Conservation (phyloP, 2,329 filamentous ascomycete species). For the Neopestalotiopsis clavispora region DNA sequence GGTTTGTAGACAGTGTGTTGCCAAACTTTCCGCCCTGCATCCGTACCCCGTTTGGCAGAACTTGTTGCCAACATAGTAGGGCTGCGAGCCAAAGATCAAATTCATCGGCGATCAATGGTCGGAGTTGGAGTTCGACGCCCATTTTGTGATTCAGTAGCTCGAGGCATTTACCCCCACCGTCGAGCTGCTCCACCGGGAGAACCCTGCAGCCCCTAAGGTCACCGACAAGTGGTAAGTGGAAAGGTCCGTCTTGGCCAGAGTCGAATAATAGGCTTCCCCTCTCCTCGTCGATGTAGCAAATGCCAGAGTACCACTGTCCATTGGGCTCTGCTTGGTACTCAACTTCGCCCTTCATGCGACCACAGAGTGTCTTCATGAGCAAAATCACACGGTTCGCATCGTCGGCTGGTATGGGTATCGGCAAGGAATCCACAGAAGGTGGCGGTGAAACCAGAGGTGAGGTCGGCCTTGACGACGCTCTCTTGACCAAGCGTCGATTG, state of each 20-base stretch:
- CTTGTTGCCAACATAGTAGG: slow-evolving; percentile 80
- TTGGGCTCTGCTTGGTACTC: slow-evolving; percentile 70
- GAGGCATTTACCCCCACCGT: slow-evolving; percentile 52
- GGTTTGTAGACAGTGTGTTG: slow-evolving; percentile 39
- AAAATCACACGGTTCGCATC: slow-evolving; percentile 75
- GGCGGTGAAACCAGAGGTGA: slow-evolving; percentile 60
- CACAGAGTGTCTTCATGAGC: slow-evolving; percentile 78
- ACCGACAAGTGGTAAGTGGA: slow-evolving; percentile 70
- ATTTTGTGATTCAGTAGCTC: slow-evolving; percentile 60
- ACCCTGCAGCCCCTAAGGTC: slow-evolving; percentile 79
- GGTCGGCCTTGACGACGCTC: slow-evolving; percentile 59
- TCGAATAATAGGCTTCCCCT: slow-evolving; percentile 77
- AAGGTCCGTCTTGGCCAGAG: slow-evolving; percentile 67
- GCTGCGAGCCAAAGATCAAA: slow-evolving; percentile 82
- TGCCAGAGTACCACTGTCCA: slow-evolving; percentile 71
- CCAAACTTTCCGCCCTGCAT: slow-evolving; percentile 49
- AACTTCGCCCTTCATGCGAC: slow-evolving; percentile 79
- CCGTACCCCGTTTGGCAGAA: slow-evolving; percentile 64
- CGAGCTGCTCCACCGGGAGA: slow-evolving; percentile 55
- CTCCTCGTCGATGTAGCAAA: slow-evolving; percentile 79
- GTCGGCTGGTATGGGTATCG: slow-evolving; percentile 63
- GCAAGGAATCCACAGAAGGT: slow-evolving; percentile 65
- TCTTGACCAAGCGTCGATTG: slow-evolving; percentile 59
- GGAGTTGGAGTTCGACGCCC: slow-evolving; percentile 66
- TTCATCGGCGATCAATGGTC: slow-evolving; percentile 68